Evolutionary conservation across 2,329 filamentous ascomycete species (phyloP).

Genomic region (Pestalotiopsis fici): DNA sequence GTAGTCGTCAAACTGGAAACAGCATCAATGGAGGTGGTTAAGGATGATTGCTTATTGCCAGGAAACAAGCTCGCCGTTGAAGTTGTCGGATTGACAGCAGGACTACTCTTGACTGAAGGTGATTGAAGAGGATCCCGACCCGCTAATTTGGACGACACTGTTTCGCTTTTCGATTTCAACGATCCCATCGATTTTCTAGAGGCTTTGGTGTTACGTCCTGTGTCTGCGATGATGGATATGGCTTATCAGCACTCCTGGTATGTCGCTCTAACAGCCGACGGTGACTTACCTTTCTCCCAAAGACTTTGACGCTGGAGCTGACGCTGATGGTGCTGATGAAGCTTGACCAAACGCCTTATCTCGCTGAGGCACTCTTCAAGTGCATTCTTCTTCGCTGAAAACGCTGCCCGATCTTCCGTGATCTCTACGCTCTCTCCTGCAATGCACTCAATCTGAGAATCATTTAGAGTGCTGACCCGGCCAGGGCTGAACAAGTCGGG

Average conservation of each 20-base stretch:
- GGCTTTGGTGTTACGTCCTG: too few species aligned
- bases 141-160: too few species aligned
- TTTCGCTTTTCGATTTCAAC: background rate
- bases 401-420: constrained; percentile 13
- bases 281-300: background rate
- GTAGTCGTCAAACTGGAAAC: too few species aligned
- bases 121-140: too few species aligned
- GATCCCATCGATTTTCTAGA: background rate
- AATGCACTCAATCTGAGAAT: constrained; percentile 17
- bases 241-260: too few species aligned
- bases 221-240: too few species aligned
- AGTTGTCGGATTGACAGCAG: too few species aligned
- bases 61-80: too few species aligned
- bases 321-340: background rate
- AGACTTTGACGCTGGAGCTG: background rate
- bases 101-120: too few species aligned
- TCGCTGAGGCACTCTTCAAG: background rate
- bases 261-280: too few species aligned
- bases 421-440: constrained; percentile 20
- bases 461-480: constrained; percentile 16
- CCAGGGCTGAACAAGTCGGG: constrained; percentile 20
- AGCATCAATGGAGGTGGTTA: too few species aligned
- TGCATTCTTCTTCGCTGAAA: constrained; percentile 24
- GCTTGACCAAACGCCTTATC: constrained; percentile 1
- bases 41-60: too few species aligned